A percentile compares a stretch with the other conserved stretches of the same genome.
phyloP scores from a whole-genome alignment of 179 eudicot species.

The Drosera spatulata region DNA sequence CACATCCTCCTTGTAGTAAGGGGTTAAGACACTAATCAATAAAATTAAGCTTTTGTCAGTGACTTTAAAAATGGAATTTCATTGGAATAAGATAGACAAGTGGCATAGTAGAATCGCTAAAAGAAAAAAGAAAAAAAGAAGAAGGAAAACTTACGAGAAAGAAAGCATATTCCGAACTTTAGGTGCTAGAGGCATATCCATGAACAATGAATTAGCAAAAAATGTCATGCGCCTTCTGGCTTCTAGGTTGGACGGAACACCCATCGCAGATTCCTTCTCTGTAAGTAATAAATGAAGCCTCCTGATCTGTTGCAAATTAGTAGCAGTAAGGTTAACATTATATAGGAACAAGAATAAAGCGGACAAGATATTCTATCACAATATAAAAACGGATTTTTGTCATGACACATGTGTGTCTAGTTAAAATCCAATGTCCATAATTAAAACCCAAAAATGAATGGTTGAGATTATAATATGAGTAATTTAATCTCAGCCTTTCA shows the following conservation, averaged over 20 bases:
- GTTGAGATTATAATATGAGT: too few species aligned
- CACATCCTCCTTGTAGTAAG: slow-evolving; percentile 61
- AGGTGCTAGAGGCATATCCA: slow-evolving; percentile 63
- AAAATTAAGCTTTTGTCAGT: neutral
- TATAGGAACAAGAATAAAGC: neutral
- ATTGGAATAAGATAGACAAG: too few species aligned
- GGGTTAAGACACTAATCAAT: slow-evolving; percentile 45
- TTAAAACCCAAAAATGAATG: too few species aligned
- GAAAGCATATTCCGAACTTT: slow-evolving; percentile 69
- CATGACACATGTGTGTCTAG: too few species aligned
- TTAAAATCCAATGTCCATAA: too few species aligned
- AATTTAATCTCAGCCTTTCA: too few species aligned
- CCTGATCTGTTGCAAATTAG: slow-evolving; percentile 30
- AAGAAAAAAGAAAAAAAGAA: neutral
- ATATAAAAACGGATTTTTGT: too few species aligned
- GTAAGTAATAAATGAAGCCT: slow-evolving; percentile 49
- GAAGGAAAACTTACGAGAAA: slow-evolving; percentile 42
- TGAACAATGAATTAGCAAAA: slow-evolving; percentile 58
- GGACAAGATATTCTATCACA: too few species aligned
- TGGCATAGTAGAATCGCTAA: too few species aligned
- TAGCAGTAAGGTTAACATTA: neutral
- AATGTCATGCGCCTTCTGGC: slow-evolving; percentile 62
- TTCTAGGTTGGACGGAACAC: slow-evolving; percentile 60
- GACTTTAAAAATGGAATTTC: neutral
- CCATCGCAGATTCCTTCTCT: slow-evolving; percentile 60